Conservation (phyloP, 306 rosid species). For the Albizia julibrissin region DNA sequence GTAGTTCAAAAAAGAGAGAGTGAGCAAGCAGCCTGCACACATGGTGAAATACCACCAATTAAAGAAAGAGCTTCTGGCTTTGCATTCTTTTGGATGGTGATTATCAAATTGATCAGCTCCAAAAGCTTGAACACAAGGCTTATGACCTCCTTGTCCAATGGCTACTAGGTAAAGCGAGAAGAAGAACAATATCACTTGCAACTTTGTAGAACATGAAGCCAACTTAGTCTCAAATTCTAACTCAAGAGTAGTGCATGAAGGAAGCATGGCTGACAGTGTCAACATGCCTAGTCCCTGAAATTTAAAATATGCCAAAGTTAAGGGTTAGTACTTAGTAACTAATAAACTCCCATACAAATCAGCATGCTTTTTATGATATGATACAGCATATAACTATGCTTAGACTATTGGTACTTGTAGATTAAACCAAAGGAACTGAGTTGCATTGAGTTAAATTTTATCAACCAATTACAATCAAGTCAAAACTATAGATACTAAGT, state of each 20-base stretch:
- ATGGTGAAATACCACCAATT: constrained; percentile 9
- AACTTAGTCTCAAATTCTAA: background rate
- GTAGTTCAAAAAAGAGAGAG: background rate
- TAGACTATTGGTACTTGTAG: no score
- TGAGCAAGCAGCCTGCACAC: background rate
- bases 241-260: background rate
- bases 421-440: no score
- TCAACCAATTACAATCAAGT: no score
- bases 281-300: constrained; percentile 7
- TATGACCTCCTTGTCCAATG: constrained; percentile 3
- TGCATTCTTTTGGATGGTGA: background rate
- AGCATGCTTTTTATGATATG: background rate
- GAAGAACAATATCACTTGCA: background rate
- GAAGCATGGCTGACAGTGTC: background rate
- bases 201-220: background rate
- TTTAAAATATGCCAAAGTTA: background rate
- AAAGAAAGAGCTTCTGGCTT: constrained; percentile 3
- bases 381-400: no score
- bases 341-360: background rate
- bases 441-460: no score
- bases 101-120: constrained; percentile 18
- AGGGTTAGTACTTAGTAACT: background rate
- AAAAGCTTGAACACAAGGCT: constrained; percentile 5
- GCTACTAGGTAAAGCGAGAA: background rate
- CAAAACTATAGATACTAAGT: no score